A percentile compares a stretch with the other conserved stretches of the same genome.
These are phyloP conservation scores for Poterioochromonas sp. DNA, from an alignment of 352 stramenopile genomes.

Conservation along the genomic window DNA sequence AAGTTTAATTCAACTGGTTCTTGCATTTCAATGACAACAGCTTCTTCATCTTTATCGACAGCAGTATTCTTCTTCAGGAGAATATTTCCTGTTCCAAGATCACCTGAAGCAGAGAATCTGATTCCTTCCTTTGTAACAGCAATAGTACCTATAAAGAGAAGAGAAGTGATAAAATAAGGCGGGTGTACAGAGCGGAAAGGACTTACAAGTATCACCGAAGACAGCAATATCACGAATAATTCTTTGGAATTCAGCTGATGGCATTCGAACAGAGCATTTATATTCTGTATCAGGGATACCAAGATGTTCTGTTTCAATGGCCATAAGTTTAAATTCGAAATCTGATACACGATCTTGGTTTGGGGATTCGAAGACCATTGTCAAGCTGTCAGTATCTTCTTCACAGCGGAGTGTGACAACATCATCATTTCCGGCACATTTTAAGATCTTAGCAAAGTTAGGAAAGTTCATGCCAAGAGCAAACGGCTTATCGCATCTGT, in stretches of 20 bases:
- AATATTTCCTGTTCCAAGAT: constrained; percentile 89
- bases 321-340: constrained; percentile 99
- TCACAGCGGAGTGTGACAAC: constrained; percentile 95
- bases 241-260: constrained; percentile 89
- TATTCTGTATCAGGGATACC: constrained; percentile 97
- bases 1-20: constrained; percentile 97
- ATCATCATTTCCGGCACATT: constrained; percentile 96
- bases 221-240: constrained; percentile 96
- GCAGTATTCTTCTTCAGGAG: constrained; percentile 58
- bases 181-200: constrained; percentile 9
- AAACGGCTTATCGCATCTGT: constrained; percentile 93
- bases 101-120: constrained; percentile 89
- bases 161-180: not conserved
- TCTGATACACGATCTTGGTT: constrained; percentile 82
- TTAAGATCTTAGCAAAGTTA: constrained; percentile 98
- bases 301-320: constrained; percentile 97
- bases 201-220: constrained; percentile 90
- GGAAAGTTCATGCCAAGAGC: constrained; percentile 90
- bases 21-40: constrained; percentile 95
- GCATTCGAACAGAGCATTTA: constrained; percentile 69
- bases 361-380: constrained; percentile 93
- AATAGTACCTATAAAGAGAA: constrained; percentile 54
- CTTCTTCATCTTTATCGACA: constrained; percentile 67
- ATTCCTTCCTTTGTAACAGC: constrained; percentile 92
- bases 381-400: constrained; percentile 86